Evolutionary conservation across 2,329 filamentous ascomycete species (phyloP), one percentile per base, ranked within the genome.

Genomic region (Talaromyces sp.): DNA sequence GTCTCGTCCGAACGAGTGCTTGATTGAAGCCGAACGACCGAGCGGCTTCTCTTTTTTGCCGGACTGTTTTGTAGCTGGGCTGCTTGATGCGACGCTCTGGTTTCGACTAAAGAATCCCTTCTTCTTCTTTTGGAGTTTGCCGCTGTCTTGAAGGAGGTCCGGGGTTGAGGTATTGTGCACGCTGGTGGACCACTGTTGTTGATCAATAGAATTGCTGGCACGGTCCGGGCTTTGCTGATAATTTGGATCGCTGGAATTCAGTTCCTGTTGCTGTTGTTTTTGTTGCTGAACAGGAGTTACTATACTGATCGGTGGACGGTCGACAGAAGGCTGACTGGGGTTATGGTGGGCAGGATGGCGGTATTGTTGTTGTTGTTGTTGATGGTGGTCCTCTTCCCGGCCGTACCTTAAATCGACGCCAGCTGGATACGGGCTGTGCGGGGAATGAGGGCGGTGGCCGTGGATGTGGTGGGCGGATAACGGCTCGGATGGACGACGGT

Each of bases 181-280:
- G 14, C 12, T 57, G 18, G 54, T 31, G 5, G 54, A 8, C 54
- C 35, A 57, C 12, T 23, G 23, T 57, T 57, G 33, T 39, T 57
- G 62, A 9, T 65, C 63, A 21, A 42, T 28, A 5, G 55, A 37
- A 44, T 40, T 25, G 50, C 73, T 68, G 40, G 69, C 66, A 58
- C 67, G 65, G 62, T 68, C 69, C 63, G 59, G 60, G 37, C 52
- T 59, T 21, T 54, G 54, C 37, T 39, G 56, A 46, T 57, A 63
- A 46, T 28, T 67, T 1, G 65, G 67, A 64, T 66, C 68, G 63
- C 64, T 65, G 25, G 65, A 62, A 28, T 67, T 64, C 1, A 63
- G 66, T 61, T 48, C 42, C 18, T 44, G 40, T 25, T 46, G 42
- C 58, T 33, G 40, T 31, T 50, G 46, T 31, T 50, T 12, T 21